Conservation (phyloP, 805 yeast genomes). For the Zygotorulaspora chibaensis region DNA sequence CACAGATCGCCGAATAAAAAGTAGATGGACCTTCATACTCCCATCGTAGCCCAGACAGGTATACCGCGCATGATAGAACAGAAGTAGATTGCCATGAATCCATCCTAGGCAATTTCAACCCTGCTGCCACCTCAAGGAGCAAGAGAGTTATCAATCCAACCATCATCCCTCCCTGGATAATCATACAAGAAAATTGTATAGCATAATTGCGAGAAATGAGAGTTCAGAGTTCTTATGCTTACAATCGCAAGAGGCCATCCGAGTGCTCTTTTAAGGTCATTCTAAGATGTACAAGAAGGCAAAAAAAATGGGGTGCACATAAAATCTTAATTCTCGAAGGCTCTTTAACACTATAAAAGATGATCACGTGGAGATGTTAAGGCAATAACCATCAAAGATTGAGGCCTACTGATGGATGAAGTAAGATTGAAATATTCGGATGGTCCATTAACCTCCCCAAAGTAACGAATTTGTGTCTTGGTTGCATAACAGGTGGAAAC, state of each 20-base stretch:
- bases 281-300: background rate
- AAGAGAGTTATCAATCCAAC: background rate
- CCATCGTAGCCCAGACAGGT: constrained; percentile 19
- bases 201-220: background rate
- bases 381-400: too few relatives aligned
- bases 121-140: background rate
- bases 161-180: background rate
- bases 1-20: constrained; percentile 20
- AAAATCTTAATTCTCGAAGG: background rate
- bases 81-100: constrained; percentile 20
- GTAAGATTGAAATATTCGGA: too few relatives aligned
- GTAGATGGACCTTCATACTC: constrained; percentile 8
- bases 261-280: background rate
- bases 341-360: too few relatives aligned
- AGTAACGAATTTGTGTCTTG: too few relatives aligned
- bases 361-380: too few relatives aligned
- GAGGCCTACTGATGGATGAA: too few relatives aligned
- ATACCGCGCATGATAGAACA: constrained; percentile 21
- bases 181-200: background rate
- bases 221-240: background rate
- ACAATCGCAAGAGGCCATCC: background rate
- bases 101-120: constrained; percentile 3
- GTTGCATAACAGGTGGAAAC: too few relatives aligned
- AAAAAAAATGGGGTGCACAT: background rate
- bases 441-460: too few relatives aligned